Base-by-base conservation (phyloP, 192 early-diverging fungal species). In the Kappamyces sp. region DNA sequence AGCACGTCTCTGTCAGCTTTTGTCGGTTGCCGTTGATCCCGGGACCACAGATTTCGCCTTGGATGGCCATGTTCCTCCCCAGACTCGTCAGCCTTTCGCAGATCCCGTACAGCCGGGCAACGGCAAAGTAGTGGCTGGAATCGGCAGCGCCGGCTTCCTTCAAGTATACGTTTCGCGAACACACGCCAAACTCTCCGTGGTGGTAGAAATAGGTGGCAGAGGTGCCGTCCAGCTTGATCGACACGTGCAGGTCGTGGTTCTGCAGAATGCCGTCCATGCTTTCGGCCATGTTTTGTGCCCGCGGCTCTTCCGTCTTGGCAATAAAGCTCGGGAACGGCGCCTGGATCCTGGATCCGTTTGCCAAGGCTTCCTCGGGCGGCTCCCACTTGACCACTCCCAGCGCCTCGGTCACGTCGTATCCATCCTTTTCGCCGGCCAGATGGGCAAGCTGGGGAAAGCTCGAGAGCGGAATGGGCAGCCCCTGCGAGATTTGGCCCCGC, bases 401-500 rank as follows among this genome's bases (percentile, higher is more conserved):
- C 9, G 32, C 59, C 34, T 49, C 31, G 3, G 48, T 49, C 7
- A 36, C 32, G 32, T 61, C 59, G 8, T 40, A 47, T 49, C 42
- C 41, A 53, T 61, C 59, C 2, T 22, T 51, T 42, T 49, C 59
- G 6, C 48, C 59, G 4, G 42, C 59, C 12, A 42, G 9, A 22
- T 22, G 22, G 22, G 22, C 22, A 1, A 61, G 15, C 15, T 39
- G 32, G 32, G 33, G 3, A 22, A 52, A 52, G 12, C 40, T 8
- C n/a, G 42, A 22, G 1, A 59, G 33, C 5, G 59, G 59, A 8
- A 49, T 37, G 5, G 59, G 43, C 31, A 61, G 48, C 57, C 59
- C 59, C 32, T 61, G 59, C 4, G 59, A 61, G 34, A 61, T 61
- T 33, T 61, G 59, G 22, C 59, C 59, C 3, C 59, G 8, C 3